Base-by-base conservation (phyloP, 257 asterid species). In the Nyctanthes arbortristis region DNA sequence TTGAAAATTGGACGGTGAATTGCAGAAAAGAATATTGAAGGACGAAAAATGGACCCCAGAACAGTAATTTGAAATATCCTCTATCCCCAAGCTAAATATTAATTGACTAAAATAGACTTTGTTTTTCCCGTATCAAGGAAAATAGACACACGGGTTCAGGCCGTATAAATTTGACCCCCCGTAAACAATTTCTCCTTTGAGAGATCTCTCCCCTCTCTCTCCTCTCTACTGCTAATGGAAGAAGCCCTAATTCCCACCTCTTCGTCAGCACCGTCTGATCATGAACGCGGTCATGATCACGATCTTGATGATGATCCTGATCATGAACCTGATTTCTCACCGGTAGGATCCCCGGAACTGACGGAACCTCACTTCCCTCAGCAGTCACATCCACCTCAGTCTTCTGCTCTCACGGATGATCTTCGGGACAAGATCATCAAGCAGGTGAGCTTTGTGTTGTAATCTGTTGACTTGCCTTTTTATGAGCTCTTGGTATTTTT, bases 361-460 rank as follows among this genome's bases (percentile, higher is more conserved):
- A 13, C 79, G 75, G 87, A 77, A 13, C 68, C 79, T 31, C 78
- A 69, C 31, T 35, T 63, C 56, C 84, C 79, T 10, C 82, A 60
- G 74, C 83, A 78, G 70, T 7, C 84, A 60, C 84, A 81, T 70
- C 87, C 72, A 37, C 68, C 76, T 65, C 82, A 71, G 63, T 27
- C 89, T 35, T 14, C 74, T 5, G 72, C 22, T 12, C 85, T 82
- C 67, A 56, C 91, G 13, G 88, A 86, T 67, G 92, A 89, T 71
- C 96, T 89, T 69, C 91, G 89, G 47, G 73, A 71, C 82, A 84
- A 78, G 75, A 89, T 92, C 75, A 80, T 88, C 73, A 89, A 86
- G 84, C 98, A 89, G 98, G 98, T 73, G 37, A 27, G 28, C 22
- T 7, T 32, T 52, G 6, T 24, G 3, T n/a, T n/a, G n/a, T n/a